Evolutionary conservation across 1,284 basidiomycete genomes (phyloP).

Genomic region (Sanghuangporus weigelae): DNA sequence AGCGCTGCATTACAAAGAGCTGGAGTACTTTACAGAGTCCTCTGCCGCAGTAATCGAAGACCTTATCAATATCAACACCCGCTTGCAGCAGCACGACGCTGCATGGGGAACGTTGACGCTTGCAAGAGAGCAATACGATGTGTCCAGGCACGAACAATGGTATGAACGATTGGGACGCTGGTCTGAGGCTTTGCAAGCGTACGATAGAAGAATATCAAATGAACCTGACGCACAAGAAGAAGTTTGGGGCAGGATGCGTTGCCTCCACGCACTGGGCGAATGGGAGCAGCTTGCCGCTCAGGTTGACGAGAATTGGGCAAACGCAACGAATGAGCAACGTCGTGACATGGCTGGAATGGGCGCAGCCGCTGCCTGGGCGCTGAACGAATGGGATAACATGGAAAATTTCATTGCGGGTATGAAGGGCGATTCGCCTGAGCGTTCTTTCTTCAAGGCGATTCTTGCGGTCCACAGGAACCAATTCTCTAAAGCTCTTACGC

Average conservation of each 20-base stretch:
- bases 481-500: constrained; percentile 84
- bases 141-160: constrained; percentile 92
- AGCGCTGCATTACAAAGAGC: constrained; percentile 97
- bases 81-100: constrained; percentile 94
- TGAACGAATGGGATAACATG: constrained; percentile 98
- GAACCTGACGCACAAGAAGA: constrained; percentile 71
- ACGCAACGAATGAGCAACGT: constrained; percentile 79
- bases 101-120: constrained; percentile 92
- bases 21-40: constrained; percentile 92
- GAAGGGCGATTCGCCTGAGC: constrained; percentile 90
- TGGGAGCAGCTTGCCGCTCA: constrained; percentile 91
- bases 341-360: constrained; percentile 95
- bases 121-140: constrained; percentile 81
- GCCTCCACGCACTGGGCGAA: constrained; percentile 95
- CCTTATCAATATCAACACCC: constrained; percentile 96
- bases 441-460: constrained; percentile 95
- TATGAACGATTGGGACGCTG: constrained; percentile 96
- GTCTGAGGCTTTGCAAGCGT: constrained; percentile 90
- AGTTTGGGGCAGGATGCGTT: constrained; percentile 90
- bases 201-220: constrained; percentile 72
- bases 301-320: constrained; percentile 88
- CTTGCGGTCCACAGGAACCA: constrained; percentile 95
- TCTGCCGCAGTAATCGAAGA: constrained; percentile 86
- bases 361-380: constrained; percentile 94
- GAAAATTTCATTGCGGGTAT: constrained; percentile 95